Percentiles rank a stretch among this genome's conserved stretches.
Conservation (phyloP, 2,329 filamentous ascomycete genomes). For the Fusarium phyllophilum region DNA sequence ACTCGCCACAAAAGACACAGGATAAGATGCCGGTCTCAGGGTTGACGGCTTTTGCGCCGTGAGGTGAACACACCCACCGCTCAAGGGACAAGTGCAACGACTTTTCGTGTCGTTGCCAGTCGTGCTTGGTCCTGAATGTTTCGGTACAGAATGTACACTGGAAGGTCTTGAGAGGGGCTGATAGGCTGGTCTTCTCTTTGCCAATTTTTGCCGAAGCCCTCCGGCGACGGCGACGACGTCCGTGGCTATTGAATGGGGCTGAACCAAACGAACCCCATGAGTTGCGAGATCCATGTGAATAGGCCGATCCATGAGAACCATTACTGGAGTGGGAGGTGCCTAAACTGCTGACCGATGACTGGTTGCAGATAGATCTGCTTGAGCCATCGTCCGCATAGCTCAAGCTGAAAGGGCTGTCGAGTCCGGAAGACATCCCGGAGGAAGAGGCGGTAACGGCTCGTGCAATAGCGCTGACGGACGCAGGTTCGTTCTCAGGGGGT, state of each 20-base stretch:
- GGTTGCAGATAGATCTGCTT: conserved; percentile 65
- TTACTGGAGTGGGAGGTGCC: conserved; percentile 70
- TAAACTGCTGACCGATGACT: conserved; percentile 69
- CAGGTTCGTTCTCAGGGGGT: conserved; percentile 69
- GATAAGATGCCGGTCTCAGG: conserved; percentile 66
- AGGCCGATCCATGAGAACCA: conserved; percentile 67
- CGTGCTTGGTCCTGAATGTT: conserved; percentile 74
- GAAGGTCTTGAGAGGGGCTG: conserved; percentile 64
- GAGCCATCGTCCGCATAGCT: conserved; percentile 71
- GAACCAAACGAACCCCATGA: conserved; percentile 65
- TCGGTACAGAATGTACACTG: conserved; percentile 77
- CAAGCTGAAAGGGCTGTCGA: conserved; percentile 66
- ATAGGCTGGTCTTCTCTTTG: conserved; percentile 51
- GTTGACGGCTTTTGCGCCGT: conserved; percentile 65
- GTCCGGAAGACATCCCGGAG: conserved; percentile 62
- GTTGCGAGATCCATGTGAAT: conserved; percentile 66
- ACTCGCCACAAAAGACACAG: conserved; percentile 70
- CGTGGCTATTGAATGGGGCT: conserved; percentile 54
- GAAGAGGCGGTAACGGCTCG: conserved; percentile 65
- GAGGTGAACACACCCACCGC: conserved; percentile 72
- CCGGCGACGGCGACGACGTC: conserved; percentile 62
- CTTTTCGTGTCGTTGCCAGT: conserved; percentile 78
- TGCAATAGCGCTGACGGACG: conserved; percentile 68
- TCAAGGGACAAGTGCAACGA: conserved; percentile 72
- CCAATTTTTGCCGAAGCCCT: conserved; percentile 51